Conservation (phyloP, 352 stramenopile genomes). For the Globisporangium camurandrum region DNA sequence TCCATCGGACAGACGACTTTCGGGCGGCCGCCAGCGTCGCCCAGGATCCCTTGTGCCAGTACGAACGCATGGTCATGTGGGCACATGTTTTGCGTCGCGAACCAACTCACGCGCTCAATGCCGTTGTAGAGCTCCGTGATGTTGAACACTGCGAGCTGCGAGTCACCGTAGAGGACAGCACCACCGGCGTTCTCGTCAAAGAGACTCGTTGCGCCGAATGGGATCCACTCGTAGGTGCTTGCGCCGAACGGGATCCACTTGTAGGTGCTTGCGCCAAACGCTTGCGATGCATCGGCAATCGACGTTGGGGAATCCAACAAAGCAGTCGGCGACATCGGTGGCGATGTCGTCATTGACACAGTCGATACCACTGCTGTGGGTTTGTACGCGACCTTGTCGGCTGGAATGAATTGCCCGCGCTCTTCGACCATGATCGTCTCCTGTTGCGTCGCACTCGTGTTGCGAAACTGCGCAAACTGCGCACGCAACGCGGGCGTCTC, state of each 20-base stretch:
- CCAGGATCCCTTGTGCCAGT: slow-evolving; percentile 88
- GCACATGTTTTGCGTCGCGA: slow-evolving; percentile 92
- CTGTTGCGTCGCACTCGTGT: slow-evolving; percentile 72
- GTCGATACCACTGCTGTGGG: too few species aligned
- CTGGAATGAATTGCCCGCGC: slow-evolving; percentile 84
- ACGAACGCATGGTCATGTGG: slow-evolving; percentile 90
- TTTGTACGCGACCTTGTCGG: slow-evolving; percentile 37
- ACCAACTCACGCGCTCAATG: slow-evolving; percentile 74
- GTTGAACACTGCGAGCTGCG: slow-evolving; percentile 89
- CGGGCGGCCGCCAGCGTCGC: slow-evolving; percentile 56
- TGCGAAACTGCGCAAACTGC: slow-evolving; percentile 89
- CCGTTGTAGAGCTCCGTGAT: slow-evolving; percentile 51
- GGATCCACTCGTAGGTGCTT: slow-evolving; percentile 48
- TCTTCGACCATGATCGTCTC: slow-evolving; percentile 55
- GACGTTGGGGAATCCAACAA: slow-evolving; percentile 30
- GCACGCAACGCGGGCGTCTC: slow-evolving; percentile 68
- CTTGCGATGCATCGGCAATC: slow-evolving; percentile 7
- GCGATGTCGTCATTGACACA: background rate
- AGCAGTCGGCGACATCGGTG: background rate
- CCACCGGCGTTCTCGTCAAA: slow-evolving; percentile 82
- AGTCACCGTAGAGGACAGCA: slow-evolving; percentile 85
- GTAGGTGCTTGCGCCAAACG: slow-evolving; percentile 8
- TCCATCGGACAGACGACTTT: slow-evolving; percentile 91
- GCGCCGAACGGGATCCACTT: too few species aligned
- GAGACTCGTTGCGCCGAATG: slow-evolving; percentile 55